Base-by-base conservation (phyloP, 1,284 basidiomycete genomes). In the Leucoagaricus sp. region DNA sequence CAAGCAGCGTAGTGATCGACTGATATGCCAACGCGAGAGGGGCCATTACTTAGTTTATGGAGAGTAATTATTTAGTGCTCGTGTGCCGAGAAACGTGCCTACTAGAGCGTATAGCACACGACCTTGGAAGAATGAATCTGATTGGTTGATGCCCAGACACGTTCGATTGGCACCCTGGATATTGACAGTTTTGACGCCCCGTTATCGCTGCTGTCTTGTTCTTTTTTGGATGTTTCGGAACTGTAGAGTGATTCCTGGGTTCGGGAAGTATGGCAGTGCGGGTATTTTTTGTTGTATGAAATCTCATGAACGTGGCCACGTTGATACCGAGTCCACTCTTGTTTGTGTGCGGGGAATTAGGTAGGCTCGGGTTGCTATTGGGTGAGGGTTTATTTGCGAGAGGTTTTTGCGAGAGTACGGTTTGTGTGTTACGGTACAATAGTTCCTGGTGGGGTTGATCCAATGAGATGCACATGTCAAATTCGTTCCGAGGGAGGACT, bases 61-160 rank as follows among this genome's bases (percentile, higher is more conserved):
- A 49, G 51, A 19, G 29, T 31, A 28, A 36, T 54, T 41, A 38
- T 34, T 36, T 38, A 56, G 23, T 48, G 58, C 54, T 56, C 58
- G 58, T 56, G 58, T 59, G 58, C 54, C 54, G 38, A 56, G 50
- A 50, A 59, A 59, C 58, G 58, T 59, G 58, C 58, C 19, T 52
- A 13, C 33, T 12, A 26, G 36, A 38, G 34, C 5, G 46, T 23
- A 28, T 17, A 50, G 54, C 54, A 56, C 54, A 56, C 54, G 54
- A 56, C 54, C 40, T 23, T 1, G 25, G 40, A 34, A 50, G 15
- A 9, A 19, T 12, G 7, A n/a, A 9, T 36, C 48, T 50, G 54
- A 56, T 56, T 56, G 54, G 54, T 19, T 50, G 45, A 40, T 46
- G 2, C 9, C 31, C 10, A 48, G 54, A 38, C 54, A 56, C 54